These are phyloP conservation scores for Salmacisia buchloeana DNA, from an alignment of 1,284 basidiomycete species.

Conservation along the genomic window DNA sequence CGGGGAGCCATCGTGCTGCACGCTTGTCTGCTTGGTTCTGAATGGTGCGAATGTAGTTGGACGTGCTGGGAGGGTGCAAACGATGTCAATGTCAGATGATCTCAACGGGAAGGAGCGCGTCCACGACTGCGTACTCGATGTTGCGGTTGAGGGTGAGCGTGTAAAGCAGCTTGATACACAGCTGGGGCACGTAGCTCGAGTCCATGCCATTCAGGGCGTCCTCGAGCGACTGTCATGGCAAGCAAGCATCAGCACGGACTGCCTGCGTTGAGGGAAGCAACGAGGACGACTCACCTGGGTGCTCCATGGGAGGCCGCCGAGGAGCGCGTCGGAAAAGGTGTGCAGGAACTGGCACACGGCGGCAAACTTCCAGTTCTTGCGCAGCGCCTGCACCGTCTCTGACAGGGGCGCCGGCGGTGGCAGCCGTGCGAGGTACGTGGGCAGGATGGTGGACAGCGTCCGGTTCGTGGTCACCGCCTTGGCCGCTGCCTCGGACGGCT, in stretches of 20 bases:
- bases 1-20: background rate
- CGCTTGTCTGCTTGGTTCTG: constrained; percentile 5
- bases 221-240: constrained; percentile 51
- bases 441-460: background rate
- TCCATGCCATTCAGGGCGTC: constrained; percentile 54
- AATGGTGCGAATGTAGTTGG: background rate
- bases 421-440: background rate
- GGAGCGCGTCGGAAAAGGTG: constrained; percentile 48
- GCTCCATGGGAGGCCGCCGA: constrained; percentile 38
- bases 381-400: constrained; percentile 26
- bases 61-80: constrained; percentile 16
- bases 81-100: background rate
- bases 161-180: constrained; percentile 54
- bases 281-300: constrained; percentile 26
- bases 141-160: constrained; percentile 55
- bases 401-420: constrained; percentile 6
- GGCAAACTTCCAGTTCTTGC: constrained; percentile 46
- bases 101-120: background rate
- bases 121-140: constrained; percentile 54
- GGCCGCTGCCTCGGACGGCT: constrained; percentile 1
- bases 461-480: background rate
- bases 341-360: constrained; percentile 48
- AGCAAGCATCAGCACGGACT: background rate
- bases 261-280: background rate
- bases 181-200: constrained; percentile 51